Percentiles rank a stretch among this genome's conserved stretches.
phyloP scores from a whole-genome alignment of 129 eudicot genomes.

The Lactuca saligna region DNA sequence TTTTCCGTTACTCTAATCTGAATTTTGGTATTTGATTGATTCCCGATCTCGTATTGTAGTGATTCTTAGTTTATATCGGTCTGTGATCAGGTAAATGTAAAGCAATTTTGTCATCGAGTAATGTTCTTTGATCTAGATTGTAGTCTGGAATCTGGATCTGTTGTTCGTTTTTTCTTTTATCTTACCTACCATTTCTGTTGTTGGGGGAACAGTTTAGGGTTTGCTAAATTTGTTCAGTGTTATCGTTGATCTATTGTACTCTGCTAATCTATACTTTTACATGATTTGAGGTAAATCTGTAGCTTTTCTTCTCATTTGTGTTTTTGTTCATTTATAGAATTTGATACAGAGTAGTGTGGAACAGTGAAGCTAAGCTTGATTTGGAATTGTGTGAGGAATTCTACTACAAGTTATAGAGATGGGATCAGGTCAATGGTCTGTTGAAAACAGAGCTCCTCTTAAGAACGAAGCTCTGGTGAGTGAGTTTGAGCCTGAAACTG shows the following conservation, averaged over 20 bases:
- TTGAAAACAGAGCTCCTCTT: constrained; percentile 53
- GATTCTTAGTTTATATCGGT: constrained; percentile 6
- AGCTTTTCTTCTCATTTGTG: background rate
- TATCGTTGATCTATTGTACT: background rate
- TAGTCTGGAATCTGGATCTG: constrained; percentile 22
- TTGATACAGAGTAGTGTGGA: constrained; percentile 13
- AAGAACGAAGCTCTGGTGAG: constrained; percentile 36
- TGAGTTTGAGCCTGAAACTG: constrained; percentile 57
- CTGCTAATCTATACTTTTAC: background rate
- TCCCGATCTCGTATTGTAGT: background rate
- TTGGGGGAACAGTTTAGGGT: constrained; percentile 8
- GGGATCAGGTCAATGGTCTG: constrained; percentile 60
- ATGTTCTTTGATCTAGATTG: background rate
- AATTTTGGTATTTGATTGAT: background rate
- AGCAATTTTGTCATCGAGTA: background rate
- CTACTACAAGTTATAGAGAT: constrained; percentile 26
- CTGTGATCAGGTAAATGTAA: background rate
- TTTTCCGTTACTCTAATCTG: background rate
- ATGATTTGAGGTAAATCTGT: background rate
- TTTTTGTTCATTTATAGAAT: background rate
- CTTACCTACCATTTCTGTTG: background rate
- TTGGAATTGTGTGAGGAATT: constrained; percentile 6
- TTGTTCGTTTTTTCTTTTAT: background rate
- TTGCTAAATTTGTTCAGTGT: background rate
- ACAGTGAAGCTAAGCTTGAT: constrained; percentile 4